Evolutionary conservation across 371 early-diverging fungal genomes (phyloP).

Genomic region (Rhizoclosmatium hyalinum): DNA sequence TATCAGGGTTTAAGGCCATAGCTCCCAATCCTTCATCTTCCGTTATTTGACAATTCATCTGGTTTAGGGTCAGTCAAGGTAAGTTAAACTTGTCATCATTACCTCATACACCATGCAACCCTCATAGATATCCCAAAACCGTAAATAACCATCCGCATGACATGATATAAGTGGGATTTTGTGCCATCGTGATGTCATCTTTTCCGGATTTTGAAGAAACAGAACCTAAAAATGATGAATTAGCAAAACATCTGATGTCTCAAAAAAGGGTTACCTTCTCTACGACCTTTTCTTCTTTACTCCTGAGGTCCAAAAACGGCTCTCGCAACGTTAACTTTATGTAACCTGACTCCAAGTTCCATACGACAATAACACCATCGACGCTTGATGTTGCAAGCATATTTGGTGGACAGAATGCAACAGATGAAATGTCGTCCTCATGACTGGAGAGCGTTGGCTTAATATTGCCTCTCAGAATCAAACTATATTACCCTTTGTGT

Average conservation of each 20-base stretch:
- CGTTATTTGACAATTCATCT: conserved; percentile 54
- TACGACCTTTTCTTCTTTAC: conserved; percentile 59
- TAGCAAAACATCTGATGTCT: neutral
- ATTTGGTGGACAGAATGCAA: conserved; percentile 57
- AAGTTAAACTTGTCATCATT: neutral
- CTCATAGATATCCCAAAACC: conserved; percentile 60
- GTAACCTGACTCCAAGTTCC: conserved; percentile 63
- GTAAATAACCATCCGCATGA: conserved; percentile 59
- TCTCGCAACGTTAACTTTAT: conserved; percentile 52
- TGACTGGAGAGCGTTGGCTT: conserved; percentile 42
- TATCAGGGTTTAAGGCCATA: conserved; percentile 50
- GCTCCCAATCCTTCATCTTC: conserved; percentile 57
- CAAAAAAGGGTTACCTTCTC: conserved; percentile 50
- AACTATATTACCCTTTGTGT: conserved; percentile 44
- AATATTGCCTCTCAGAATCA: neutral
- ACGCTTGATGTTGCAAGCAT: conserved; percentile 55
- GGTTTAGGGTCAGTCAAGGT: neutral
- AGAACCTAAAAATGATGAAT: conserved; percentile 39
- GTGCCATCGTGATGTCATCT: conserved; percentile 29
- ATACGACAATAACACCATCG: conserved; percentile 58
- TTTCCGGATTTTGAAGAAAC: conserved; percentile 46
- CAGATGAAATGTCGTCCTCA: conserved; percentile 59
- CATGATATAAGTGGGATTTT: conserved; percentile 55
- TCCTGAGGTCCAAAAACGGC: conserved; percentile 56
- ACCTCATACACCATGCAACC: conserved; percentile 56